A percentile compares a stretch with the other conserved stretches of the same genome.
Conservation (phyloP, 1,284 basidiomycete genomes). For the Papiliotrema terrestris region DNA sequence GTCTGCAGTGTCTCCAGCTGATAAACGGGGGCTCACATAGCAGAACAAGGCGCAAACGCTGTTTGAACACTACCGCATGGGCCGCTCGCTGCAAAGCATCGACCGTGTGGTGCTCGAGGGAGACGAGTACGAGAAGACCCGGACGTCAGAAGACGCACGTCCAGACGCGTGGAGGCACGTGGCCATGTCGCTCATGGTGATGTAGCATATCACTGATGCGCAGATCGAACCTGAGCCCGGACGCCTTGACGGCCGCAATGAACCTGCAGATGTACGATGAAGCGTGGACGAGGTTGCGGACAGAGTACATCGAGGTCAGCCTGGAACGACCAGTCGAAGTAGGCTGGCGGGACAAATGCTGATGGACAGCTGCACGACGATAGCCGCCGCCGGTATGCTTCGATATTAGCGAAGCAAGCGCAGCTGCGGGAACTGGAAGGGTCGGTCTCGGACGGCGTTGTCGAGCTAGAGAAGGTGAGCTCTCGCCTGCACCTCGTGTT, state of each 20-base stretch:
- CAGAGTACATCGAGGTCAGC: constrained; percentile 42
- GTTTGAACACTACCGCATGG: constrained; percentile 36
- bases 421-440: constrained; percentile 35
- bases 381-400: constrained; percentile 25
- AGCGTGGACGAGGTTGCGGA: constrained; percentile 30
- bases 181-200: background rate
- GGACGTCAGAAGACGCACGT: constrained; percentile 6
- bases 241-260: constrained; percentile 35
- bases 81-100: constrained; percentile 27
- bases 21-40: background rate
- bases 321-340: background rate
- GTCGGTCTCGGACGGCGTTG: constrained; percentile 36
- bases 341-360: background rate
- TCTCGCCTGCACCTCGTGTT: background rate
- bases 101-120: constrained; percentile 38
- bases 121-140: constrained; percentile 12
- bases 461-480: constrained; percentile 43
- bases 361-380: constrained; percentile 30
- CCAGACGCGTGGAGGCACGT: constrained; percentile 44
- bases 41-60: constrained; percentile 4
- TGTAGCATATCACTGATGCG: background rate
- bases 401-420: constrained; percentile 37
- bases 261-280: constrained; percentile 44
- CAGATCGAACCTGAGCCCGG: constrained; percentile 35
- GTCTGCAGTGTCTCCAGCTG: too few species aligned